Evolutionary conservation across 306 rosid species (phyloP).

Genomic region (Cucumis cinereus): DNA sequence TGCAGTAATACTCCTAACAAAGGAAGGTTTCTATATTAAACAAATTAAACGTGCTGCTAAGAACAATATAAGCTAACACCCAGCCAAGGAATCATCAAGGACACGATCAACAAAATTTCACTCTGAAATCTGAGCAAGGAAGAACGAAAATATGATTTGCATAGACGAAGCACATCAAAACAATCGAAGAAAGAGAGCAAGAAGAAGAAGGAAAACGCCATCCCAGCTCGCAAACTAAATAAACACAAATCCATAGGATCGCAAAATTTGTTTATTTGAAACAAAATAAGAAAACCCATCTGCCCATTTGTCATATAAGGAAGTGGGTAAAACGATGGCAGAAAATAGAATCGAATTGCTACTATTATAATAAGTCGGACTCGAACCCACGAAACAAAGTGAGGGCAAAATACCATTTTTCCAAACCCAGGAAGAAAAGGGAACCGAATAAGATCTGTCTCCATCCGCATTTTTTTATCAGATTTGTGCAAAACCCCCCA

Average conservation of each 20-base stretch:
- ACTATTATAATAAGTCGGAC: not conserved
- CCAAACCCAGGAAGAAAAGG: conserved; percentile 3
- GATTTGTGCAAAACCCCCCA: not conserved
- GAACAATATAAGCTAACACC: not conserved
- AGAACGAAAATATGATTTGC: not conserved
- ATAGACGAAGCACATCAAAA: not conserved
- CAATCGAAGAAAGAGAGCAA: not conserved
- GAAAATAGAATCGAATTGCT: not conserved
- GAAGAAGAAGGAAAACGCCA: not conserved
- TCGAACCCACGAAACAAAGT: not conserved
- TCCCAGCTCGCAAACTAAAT: not conserved
- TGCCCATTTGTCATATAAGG: not conserved
- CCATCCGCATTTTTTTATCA: not conserved
- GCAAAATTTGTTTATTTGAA: not conserved
- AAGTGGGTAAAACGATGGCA: not conserved
- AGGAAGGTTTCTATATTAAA: not conserved
- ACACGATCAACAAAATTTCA: not conserved
- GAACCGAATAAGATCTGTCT: conserved; percentile 1
- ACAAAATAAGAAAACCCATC: not conserved
- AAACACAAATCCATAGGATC: not conserved
- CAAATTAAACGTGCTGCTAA: not conserved
- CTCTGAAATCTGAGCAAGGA: not conserved
- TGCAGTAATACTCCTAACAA: not conserved
- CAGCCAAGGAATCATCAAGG: not conserved
- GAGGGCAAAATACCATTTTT: not conserved